Conservation (phyloP, 106 monocot species). For the Dendrobium officinale region DNA sequence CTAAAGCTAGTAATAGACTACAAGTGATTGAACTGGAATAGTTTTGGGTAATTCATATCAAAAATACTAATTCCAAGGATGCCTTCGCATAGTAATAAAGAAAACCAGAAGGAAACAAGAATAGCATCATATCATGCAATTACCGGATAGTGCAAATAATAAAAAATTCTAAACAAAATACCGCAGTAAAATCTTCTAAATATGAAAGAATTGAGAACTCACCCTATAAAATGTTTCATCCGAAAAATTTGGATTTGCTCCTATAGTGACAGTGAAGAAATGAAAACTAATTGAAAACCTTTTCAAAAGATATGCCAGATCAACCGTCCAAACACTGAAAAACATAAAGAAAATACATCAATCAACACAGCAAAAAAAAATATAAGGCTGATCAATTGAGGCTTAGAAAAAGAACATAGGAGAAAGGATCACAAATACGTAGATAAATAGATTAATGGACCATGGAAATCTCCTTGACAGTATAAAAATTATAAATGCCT, state of each 20-base stretch:
- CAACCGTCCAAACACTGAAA: constrained; percentile 97
- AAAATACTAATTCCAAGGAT: not conserved
- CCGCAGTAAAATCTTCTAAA: not conserved
- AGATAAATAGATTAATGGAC: not conserved
- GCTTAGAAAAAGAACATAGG: not conserved
- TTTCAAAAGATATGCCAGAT: constrained; percentile 84
- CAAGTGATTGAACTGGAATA: not conserved
- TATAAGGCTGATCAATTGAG: not conserved
- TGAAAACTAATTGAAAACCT: constrained; percentile 74
- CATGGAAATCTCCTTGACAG: not conserved
- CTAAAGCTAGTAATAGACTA: not conserved
- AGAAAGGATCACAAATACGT: not conserved
- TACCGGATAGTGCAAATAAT: not conserved
- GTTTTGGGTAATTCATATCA: not conserved
- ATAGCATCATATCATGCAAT: not conserved
- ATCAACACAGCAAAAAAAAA: not conserved
- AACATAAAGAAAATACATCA: constrained; percentile 9
- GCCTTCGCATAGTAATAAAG: not conserved
- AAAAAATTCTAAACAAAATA: not conserved
- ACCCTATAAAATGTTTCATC: constrained; percentile 80
- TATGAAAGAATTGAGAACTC: constrained; percentile 7
- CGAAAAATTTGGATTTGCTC: constrained; percentile 79
- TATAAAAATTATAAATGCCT: not conserved
- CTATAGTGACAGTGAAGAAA: constrained; percentile 84
- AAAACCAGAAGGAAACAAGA: not conserved